Conservation (phyloP, 805 yeast species). For the Starmera dryadoides region DNA sequence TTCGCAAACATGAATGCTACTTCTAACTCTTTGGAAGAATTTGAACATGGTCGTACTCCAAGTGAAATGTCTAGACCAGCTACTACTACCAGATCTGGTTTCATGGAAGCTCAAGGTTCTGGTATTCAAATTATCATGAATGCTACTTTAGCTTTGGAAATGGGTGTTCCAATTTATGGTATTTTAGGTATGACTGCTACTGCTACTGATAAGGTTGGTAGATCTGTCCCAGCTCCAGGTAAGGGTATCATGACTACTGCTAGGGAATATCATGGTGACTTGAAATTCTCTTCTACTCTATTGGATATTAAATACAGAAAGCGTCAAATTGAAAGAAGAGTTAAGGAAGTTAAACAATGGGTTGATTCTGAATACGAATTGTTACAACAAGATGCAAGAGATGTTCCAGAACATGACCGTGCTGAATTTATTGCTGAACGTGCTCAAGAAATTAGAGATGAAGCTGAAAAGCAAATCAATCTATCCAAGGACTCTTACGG, state of each 20-base stretch:
- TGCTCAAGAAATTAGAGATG: constrained; percentile 79
- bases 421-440: constrained; percentile 70
- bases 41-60: constrained; percentile 95
- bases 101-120: constrained; percentile 99
- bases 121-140: constrained; percentile 97
- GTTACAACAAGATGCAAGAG: constrained; percentile 64
- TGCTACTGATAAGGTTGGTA: constrained; percentile 97
- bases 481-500: constrained; percentile 94
- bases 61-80: constrained; percentile 98
- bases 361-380: constrained; percentile 70
- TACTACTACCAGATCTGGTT: constrained; percentile 92
- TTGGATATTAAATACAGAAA: constrained; percentile 89
- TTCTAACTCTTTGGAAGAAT: constrained; percentile 79
- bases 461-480: constrained; percentile 75
- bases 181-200: constrained; percentile 91
- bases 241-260: constrained; percentile 98
- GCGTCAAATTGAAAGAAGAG: constrained; percentile 80
- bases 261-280: constrained; percentile 78
- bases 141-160: constrained; percentile 86
- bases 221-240: constrained; percentile 99
- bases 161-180: constrained; percentile 99
- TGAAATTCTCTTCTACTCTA: constrained; percentile 73
- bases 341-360: constrained; percentile 75
- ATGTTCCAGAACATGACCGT: constrained; percentile 39
- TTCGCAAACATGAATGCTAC: constrained; percentile 99